phyloP scores from a whole-genome alignment of 2,329 filamentous ascomycete genomes.

The Verticillium klebahnii region DNA sequence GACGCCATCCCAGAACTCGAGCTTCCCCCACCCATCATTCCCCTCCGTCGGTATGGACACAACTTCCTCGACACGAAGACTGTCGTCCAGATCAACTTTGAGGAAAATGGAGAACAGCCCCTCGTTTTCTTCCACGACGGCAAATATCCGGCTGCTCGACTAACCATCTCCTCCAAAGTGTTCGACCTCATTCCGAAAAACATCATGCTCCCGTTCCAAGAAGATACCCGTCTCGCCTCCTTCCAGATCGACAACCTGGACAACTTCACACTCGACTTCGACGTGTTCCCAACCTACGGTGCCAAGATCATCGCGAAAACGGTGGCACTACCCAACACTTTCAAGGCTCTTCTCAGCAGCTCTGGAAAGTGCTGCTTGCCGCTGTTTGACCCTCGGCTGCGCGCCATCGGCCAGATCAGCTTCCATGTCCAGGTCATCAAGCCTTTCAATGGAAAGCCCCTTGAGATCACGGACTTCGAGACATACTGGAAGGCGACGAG shows the following conservation, averaged over 20 bases:
- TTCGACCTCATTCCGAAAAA: slow-evolving; percentile 97
- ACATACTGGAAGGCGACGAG: slow-evolving; percentile 99
- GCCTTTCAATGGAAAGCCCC: slow-evolving; percentile 83
- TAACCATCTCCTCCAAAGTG: slow-evolving; percentile 94
- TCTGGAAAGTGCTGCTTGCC: slow-evolving; percentile 80
- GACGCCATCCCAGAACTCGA: slow-evolving; percentile 91
- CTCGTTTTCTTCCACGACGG: slow-evolving; percentile 96
- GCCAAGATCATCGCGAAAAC: slow-evolving; percentile 97
- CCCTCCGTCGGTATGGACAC: slow-evolving; percentile 88
- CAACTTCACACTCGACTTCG: slow-evolving; percentile 91
- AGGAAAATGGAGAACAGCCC: slow-evolving; percentile 67
- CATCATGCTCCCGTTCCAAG: slow-evolving; percentile 89
- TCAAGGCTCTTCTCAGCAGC: slow-evolving; percentile 69
- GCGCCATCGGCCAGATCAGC: slow-evolving; percentile 87
- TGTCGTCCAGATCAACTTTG: slow-evolving; percentile 89
- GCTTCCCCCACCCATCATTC: slow-evolving; percentile 92
- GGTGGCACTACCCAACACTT: slow-evolving; percentile 83
- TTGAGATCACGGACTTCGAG: slow-evolving; percentile 97
- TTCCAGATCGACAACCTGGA: slow-evolving; percentile 96
- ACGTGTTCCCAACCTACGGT: slow-evolving; percentile 95
- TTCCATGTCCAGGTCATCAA: slow-evolving; percentile 97
- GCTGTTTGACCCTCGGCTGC: slow-evolving; percentile 84
- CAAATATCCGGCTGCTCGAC: slow-evolving; percentile 89
- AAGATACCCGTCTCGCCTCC: slow-evolving; percentile 87
- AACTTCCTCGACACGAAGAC: slow-evolving; percentile 98